Conservation (phyloP, 2,329 filamentous ascomycete genomes). For the Fusarium bactridioides region DNA sequence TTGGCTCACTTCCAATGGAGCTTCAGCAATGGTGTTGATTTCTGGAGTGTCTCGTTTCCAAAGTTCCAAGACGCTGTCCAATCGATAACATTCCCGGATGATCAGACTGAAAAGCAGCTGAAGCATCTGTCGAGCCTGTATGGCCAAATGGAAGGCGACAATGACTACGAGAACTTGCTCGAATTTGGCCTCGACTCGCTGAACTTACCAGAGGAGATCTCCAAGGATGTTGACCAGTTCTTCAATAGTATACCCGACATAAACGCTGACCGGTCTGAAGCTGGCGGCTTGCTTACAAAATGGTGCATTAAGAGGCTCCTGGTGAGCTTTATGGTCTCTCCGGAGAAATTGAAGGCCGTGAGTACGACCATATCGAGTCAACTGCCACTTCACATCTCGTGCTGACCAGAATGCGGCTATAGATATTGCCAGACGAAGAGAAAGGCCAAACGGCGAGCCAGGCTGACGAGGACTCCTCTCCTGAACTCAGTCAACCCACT, state of each 20-base stretch:
- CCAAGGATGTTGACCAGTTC: background rate
- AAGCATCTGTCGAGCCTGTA: background rate
- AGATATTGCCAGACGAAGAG: no score
- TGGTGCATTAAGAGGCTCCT: background rate
- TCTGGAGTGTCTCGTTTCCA: fast-evolving
- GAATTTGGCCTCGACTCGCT: background rate
- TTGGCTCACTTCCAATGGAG: background rate
- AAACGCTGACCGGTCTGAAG: fast-evolving
- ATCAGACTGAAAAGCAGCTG: background rate
- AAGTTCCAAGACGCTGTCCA: background rate
- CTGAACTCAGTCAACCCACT: no score
- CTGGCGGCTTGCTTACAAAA: no score
- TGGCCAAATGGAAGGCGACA: background rate
- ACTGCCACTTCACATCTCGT: background rate
- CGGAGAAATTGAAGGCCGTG: background rate
- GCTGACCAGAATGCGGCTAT: background rate
- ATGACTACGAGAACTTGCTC: fast-evolving
- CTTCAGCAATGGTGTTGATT: background rate
- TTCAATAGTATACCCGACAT: background rate
- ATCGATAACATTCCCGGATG: background rate
- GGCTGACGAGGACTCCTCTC: no score
- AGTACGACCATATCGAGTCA: background rate
- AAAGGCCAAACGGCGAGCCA: no score
- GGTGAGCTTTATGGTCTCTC: background rate
- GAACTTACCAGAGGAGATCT: background rate